phyloP scores from a whole-genome alignment of 2,329 filamentous ascomycete species.

The Phoma sp. region DNA sequence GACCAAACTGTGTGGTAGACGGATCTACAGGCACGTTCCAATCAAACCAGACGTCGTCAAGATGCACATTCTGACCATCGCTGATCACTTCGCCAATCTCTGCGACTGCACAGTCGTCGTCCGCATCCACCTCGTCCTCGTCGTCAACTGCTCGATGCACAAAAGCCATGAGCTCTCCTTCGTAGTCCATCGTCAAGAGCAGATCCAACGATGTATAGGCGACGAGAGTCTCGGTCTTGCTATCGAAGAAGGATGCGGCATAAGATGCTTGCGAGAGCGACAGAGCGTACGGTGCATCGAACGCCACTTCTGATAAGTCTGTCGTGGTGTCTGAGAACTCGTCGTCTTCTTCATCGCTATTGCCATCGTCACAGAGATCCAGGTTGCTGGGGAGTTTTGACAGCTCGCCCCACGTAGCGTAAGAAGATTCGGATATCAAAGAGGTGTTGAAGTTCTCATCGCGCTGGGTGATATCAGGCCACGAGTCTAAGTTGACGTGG shows the following conservation, averaged over 20 bases:
- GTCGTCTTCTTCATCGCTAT: background rate
- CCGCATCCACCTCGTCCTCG: background rate
- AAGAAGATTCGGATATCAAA: background rate
- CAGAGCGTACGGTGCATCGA: background rate
- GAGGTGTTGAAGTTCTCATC: background rate
- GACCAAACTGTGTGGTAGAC: background rate
- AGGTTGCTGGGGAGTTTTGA: background rate
- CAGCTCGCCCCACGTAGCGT: background rate
- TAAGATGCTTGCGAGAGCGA: conserved; percentile 5
- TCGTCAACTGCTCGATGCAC: background rate
- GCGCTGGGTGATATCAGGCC: background rate
- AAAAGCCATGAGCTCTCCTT: background rate
- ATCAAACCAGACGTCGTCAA: background rate
- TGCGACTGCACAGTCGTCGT: background rate
- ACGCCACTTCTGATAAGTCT: background rate
- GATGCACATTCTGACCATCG: background rate
- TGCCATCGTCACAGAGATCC: background rate
- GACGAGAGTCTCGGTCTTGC: background rate
- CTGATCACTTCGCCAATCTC: background rate
- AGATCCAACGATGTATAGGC: background rate
- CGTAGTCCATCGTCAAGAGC: background rate
- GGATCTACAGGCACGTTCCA: background rate
- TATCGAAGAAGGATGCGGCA: conserved; percentile 3
- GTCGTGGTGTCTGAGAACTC: background rate
- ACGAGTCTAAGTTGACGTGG: background rate